Conservation (phyloP, 225 moss, liverwort and hornwort genomes). For the Sphagnum tenellum region DNA sequence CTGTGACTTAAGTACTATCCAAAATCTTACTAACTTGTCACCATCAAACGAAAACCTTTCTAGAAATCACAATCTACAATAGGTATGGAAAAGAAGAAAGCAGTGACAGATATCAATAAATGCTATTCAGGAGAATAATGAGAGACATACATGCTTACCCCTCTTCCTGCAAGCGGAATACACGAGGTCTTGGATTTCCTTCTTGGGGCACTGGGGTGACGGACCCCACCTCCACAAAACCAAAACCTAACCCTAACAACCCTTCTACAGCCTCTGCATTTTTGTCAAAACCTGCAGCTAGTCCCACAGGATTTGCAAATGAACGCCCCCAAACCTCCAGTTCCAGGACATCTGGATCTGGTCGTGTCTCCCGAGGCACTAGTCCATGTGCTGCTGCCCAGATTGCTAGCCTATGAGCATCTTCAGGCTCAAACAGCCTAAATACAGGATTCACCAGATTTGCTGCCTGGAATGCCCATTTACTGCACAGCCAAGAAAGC, state of each 20-base stretch:
- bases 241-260: slow-evolving; percentile 83
- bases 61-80: too few species aligned
- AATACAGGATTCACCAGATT: slow-evolving; percentile 73
- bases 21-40: too few species aligned
- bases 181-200: slow-evolving; percentile 92
- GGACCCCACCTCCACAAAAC: slow-evolving; percentile 94
- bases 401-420: slow-evolving; percentile 84
- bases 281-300: slow-evolving; percentile 98
- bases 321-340: slow-evolving; percentile 78
- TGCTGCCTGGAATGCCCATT: slow-evolving; percentile 87
- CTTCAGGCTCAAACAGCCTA: slow-evolving; percentile 79
- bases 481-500: slow-evolving; percentile 30
- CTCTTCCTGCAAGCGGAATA: slow-evolving; percentile 80
- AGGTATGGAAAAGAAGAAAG: not conserved
- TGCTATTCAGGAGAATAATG: not conserved
- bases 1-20: too few species aligned
- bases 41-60: too few species aligned
- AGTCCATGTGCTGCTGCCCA: slow-evolving; percentile 91
- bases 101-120: not conserved
- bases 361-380: slow-evolving; percentile 80
- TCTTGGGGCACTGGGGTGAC: slow-evolving; percentile 95
- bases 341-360: slow-evolving; percentile 59
- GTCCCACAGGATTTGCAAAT: slow-evolving; percentile 84
- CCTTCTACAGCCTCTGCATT: slow-evolving; percentile 97
- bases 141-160: slow-evolving; percentile 85